These are phyloP conservation scores for Diaporthe sp. DNA, from an alignment of 2,329 filamentous ascomycete species.

Conservation along the genomic window DNA sequence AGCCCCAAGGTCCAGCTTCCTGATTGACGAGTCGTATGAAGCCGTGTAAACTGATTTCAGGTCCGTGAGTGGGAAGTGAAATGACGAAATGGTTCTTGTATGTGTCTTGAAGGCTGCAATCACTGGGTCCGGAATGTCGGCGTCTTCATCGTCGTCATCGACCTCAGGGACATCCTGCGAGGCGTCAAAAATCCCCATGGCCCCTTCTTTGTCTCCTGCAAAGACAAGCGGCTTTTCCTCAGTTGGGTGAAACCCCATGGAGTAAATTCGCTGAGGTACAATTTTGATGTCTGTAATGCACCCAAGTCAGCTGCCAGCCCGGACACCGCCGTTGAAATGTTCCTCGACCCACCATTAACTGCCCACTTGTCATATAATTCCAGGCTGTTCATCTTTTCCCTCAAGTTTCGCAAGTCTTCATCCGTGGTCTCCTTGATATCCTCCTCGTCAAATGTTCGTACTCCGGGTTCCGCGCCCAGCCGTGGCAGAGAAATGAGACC, in stretches of 20 bases:
- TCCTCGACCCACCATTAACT: slow-evolving; percentile 74
- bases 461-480: slow-evolving; percentile 81
- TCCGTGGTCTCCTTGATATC: slow-evolving; percentile 86
- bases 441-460: slow-evolving; percentile 88
- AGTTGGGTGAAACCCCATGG: slow-evolving; percentile 89
- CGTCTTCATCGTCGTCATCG: slow-evolving; percentile 75
- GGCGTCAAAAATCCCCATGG: slow-evolving; percentile 91
- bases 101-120: slow-evolving; percentile 94
- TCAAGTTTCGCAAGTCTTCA: slow-evolving; percentile 78
- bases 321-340: not conserved
- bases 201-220: slow-evolving; percentile 93
- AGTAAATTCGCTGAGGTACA: slow-evolving; percentile 88
- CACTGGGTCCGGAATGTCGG: slow-evolving; percentile 79
- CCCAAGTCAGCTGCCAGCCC: slow-evolving; percentile 3
- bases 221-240: slow-evolving; percentile 90
- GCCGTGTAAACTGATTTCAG: slow-evolving; percentile 83
- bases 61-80: slow-evolving; percentile 82
- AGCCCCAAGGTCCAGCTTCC: slow-evolving; percentile 86
- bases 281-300: slow-evolving; percentile 83
- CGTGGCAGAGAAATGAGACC: slow-evolving; percentile 67
- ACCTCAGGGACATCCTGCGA: slow-evolving; percentile 73
- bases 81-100: slow-evolving; percentile 87
- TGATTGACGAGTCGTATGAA: slow-evolving; percentile 94
- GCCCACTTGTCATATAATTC: slow-evolving; percentile 87
- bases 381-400: slow-evolving; percentile 83